Conservation (phyloP, 257 asterid species). For the Capsicum baccatum region DNA sequence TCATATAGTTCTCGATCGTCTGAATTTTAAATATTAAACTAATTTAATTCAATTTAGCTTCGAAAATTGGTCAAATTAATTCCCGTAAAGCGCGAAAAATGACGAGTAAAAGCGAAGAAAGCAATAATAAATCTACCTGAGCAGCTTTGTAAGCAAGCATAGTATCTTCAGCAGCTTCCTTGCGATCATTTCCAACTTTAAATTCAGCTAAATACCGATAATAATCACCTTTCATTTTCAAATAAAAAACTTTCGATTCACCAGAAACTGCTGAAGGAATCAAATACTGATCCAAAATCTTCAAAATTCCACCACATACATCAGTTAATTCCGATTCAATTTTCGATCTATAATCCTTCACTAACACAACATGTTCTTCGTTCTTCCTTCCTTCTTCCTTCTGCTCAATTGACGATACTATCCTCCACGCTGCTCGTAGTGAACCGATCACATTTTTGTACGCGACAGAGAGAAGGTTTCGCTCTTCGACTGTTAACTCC, state of each 20-base stretch:
- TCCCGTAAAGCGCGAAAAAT: too few species aligned
- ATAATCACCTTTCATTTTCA: conserved; percentile 85
- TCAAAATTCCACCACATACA: conserved; percentile 63
- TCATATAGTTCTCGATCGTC: too few species aligned
- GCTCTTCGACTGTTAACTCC: conserved; percentile 72
- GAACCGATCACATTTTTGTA: conserved; percentile 84
- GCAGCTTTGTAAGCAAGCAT: conserved; percentile 75
- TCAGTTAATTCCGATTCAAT: conserved; percentile 62
- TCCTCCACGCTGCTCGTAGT: conserved; percentile 80
- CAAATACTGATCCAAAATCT: conserved; percentile 47
- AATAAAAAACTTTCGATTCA: conserved; percentile 68
- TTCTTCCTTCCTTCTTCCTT: conserved; percentile 74
- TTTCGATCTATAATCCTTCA: conserved; percentile 74
- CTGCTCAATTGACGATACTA: conserved; percentile 69
- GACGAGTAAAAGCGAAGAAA: too few species aligned
- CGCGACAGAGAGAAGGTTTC: conserved; percentile 72
- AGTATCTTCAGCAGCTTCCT: conserved; percentile 74
- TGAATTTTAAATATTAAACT: too few species aligned
- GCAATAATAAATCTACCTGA: conserved; percentile 45
- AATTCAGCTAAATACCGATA: conserved; percentile 68
- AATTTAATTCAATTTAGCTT: too few species aligned
- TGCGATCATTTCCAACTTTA: conserved; percentile 61
- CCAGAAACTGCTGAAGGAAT: conserved; percentile 56
- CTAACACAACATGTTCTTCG: conserved; percentile 68
- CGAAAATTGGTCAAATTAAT: too few species aligned